Base-by-base conservation (phyloP, 208 protist genomes). In the Acanthamoeba culbertsoni region DNA sequence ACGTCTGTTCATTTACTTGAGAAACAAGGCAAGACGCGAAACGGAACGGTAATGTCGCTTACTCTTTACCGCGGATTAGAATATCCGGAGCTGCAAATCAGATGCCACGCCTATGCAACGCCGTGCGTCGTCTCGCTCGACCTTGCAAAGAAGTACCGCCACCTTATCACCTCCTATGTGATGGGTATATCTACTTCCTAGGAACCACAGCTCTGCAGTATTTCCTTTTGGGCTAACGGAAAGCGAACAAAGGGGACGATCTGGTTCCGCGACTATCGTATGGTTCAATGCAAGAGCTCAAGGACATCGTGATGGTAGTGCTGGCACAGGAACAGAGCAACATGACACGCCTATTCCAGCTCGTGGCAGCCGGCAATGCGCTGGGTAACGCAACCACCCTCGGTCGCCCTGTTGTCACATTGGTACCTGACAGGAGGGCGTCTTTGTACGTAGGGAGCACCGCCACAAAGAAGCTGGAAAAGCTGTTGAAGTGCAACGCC, bases 321-420 rank as follows among this genome's bases (percentile, higher is more conserved):
- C 46, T 95, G 8, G 31, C 28, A 0, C 94, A 95, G 51, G 86
- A 93, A 71, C 68, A 86, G 33, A 92, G 91, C 10, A 93, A 53
- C 37, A 18, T 93, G 0, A 46, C 84, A 33, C 77, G 91, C 48
- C 23, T 93, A 23, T 95, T 95, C 37, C 92, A 95, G 40, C 86
- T 95, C 20, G 31, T 93, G 23, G 90, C 94, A 0, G 90, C 94
- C 1, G 90, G 94, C 28, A 82, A 82, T 10, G 45, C 71, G 28
- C 71, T 82, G 1, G 71, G 71, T 82, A 10, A n/a, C 57, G 59
- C 59, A 10, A 26, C n/a, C 59, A 23, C 2, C 59, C 7, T 1
- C 59, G 31, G 6, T 26, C 12, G 6, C 28, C 8, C 2, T 18
- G 28, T 31, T 55, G 18, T 55, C 18, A 55, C 18, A 23, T 23